These are phyloP conservation scores for Calonectria multiphialidica DNA, from an alignment of 2,329 filamentous ascomycete species.

Conservation along the genomic window DNA sequence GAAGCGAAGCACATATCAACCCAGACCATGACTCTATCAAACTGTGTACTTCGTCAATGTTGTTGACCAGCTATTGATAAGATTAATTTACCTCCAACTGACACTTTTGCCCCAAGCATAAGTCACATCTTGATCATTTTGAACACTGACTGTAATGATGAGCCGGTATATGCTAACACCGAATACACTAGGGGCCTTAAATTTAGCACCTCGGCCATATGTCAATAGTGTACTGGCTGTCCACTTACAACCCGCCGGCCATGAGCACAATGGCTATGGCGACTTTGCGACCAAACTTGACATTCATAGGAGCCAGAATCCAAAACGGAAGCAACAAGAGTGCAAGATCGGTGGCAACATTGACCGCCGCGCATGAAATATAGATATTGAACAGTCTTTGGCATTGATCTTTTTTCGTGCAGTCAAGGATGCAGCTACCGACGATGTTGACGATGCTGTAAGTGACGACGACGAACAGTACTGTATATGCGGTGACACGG, in stretches of 20 bases:
- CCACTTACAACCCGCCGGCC: neutral
- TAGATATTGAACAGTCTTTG: neutral
- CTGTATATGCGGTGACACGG: neutral
- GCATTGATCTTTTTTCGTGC: neutral
- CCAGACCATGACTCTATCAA: neutral
- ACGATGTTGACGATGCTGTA: neutral
- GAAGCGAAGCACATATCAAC: neutral
- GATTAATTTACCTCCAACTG: neutral
- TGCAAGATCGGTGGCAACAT: neutral
- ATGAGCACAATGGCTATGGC: neutral
- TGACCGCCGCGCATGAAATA: neutral
- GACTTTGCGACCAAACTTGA: neutral
- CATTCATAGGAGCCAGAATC: neutral
- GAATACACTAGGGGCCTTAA: neutral
- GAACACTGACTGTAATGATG: neutral
- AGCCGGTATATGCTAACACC: neutral
- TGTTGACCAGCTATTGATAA: neutral
- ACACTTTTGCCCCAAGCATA: neutral
- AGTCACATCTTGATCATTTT: neutral
- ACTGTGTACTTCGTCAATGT: neutral
- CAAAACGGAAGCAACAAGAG: neutral
- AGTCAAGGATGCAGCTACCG: neutral
- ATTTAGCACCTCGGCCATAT: neutral
- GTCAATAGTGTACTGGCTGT: neutral
- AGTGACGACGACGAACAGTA: neutral